Percentiles rank a stretch among this genome's conserved stretches.
Conservation (phyloP, 306 rosid species). For the Arachis stenosperma region DNA sequence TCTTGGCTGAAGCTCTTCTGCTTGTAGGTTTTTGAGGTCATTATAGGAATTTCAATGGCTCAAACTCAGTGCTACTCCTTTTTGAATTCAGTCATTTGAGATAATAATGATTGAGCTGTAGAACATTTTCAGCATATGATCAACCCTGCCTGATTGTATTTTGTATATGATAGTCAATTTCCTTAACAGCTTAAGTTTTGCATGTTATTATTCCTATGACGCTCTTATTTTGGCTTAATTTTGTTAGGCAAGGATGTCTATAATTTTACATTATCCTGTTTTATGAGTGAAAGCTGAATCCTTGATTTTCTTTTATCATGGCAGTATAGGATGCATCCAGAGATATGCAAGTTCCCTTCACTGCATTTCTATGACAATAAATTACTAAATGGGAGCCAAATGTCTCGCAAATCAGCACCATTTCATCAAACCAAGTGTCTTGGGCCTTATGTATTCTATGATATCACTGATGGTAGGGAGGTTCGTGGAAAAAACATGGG, state of each 20-base stretch:
- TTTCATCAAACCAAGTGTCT: constrained; percentile 78
- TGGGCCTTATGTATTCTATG: constrained; percentile 89
- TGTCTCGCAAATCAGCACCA: constrained; percentile 72
- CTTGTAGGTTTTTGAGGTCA: not conserved
- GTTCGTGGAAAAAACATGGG: constrained; percentile 75
- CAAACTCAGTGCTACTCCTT: not conserved
- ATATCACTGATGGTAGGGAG: constrained; percentile 81
- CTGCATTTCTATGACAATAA: constrained; percentile 86
- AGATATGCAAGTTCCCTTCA: constrained; percentile 91
- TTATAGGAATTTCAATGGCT: not conserved
- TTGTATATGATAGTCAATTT: constrained; percentile 1
- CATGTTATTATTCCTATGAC: not conserved
- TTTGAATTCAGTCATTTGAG: constrained; percentile 1
- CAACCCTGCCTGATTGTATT: not conserved
- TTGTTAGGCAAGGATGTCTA: constrained; percentile 22
- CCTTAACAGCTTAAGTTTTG: not conserved
- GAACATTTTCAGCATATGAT: not conserved
- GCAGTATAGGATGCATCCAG: constrained; percentile 99
- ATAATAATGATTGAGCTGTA: not conserved
- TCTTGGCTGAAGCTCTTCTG: not conserved
- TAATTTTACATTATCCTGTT: constrained; percentile 35
- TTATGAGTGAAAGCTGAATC: constrained; percentile 30
- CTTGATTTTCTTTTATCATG: constrained; percentile 34
- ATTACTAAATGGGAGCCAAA: constrained; percentile 74
- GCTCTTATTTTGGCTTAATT: constrained; percentile 15